These are phyloP conservation scores for Tetracladium maxilliforme DNA, from an alignment of 2,329 filamentous ascomycete genomes.

Conservation along the genomic window DNA sequence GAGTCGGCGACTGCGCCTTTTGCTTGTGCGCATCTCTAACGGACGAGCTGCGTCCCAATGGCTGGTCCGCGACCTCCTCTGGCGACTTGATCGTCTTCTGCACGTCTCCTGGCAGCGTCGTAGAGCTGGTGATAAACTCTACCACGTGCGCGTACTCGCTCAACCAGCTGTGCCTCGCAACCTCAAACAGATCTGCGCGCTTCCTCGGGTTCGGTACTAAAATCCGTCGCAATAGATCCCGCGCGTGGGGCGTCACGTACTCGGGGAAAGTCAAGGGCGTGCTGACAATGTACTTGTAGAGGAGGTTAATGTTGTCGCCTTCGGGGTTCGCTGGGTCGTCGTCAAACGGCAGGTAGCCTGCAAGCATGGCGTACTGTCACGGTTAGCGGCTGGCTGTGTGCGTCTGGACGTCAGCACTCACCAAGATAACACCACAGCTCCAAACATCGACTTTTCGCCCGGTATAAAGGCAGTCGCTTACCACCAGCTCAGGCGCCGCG, in stretches of 20 bases:
- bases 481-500: slow-evolving; percentile 89
- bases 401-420: slow-evolving; percentile 39
- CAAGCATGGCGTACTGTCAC: slow-evolving; percentile 91
- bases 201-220: slow-evolving; percentile 90
- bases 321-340: slow-evolving; percentile 97
- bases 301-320: slow-evolving; percentile 95
- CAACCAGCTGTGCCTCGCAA: slow-evolving; percentile 94
- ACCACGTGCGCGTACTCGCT: slow-evolving; percentile 96
- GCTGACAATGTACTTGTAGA: slow-evolving; percentile 98
- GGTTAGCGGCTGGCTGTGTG: not conserved
- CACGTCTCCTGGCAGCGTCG: slow-evolving; percentile 74
- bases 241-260: slow-evolving; percentile 93
- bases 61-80: slow-evolving; percentile 39
- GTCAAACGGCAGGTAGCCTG: slow-evolving; percentile 93
- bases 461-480: slow-evolving; percentile 94
- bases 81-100: slow-evolving; percentile 58
- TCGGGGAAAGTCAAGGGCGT: slow-evolving; percentile 95
- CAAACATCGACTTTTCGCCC: slow-evolving; percentile 97
- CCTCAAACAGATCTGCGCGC: slow-evolving; percentile 90
- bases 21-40: slow-evolving; percentile 74
- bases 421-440: slow-evolving; percentile 97
- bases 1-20: slow-evolving; percentile 31
- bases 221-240: slow-evolving; percentile 83
- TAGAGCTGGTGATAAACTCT: slow-evolving; percentile 91
- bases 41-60: slow-evolving; percentile 75